Conservation (phyloP, 371 early-diverging fungal genomes). For the Capillidium heterosporum region DNA sequence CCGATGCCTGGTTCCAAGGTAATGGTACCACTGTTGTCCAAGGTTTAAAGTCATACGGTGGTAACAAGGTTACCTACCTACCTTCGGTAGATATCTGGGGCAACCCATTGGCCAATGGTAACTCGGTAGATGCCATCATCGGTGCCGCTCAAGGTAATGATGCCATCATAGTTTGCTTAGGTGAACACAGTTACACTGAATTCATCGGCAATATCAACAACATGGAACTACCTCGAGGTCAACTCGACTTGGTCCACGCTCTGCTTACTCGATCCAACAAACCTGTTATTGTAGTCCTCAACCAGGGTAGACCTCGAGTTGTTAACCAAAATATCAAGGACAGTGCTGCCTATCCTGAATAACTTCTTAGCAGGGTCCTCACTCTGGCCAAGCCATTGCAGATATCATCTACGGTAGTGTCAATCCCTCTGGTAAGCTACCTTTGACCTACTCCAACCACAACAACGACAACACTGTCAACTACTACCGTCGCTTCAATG, state of each 20-base stretch:
- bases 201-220: slow-evolving; percentile 31
- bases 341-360: slow-evolving; percentile 20
- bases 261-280: slow-evolving; percentile 12
- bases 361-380: slow-evolving; percentile 22
- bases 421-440: slow-evolving; percentile 25
- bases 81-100: slow-evolving; percentile 16
- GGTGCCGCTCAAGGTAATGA: slow-evolving; percentile 17
- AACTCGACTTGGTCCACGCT: slow-evolving; percentile 18
- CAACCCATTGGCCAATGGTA: not conserved
- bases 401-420: slow-evolving; percentile 23
- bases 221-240: slow-evolving; percentile 24
- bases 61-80: slow-evolving; percentile 1
- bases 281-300: slow-evolving; percentile 25
- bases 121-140: slow-evolving; percentile 13
- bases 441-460: slow-evolving; percentile 33
- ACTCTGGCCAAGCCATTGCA: slow-evolving; percentile 28
- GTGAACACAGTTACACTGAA: slow-evolving; percentile 31
- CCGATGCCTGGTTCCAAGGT: slow-evolving; percentile 24
- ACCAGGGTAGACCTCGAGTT: slow-evolving; percentile 37
- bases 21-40: slow-evolving; percentile 22
- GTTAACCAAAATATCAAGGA: slow-evolving; percentile 22
- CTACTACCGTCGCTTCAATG: slow-evolving; percentile 11
- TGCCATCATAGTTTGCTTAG: slow-evolving; percentile 20
- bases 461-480: slow-evolving; percentile 13
- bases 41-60: slow-evolving; percentile 14